These are phyloP conservation scores for Quercus robur DNA, from an alignment of 306 rosid genomes.

Conservation along the genomic window DNA sequence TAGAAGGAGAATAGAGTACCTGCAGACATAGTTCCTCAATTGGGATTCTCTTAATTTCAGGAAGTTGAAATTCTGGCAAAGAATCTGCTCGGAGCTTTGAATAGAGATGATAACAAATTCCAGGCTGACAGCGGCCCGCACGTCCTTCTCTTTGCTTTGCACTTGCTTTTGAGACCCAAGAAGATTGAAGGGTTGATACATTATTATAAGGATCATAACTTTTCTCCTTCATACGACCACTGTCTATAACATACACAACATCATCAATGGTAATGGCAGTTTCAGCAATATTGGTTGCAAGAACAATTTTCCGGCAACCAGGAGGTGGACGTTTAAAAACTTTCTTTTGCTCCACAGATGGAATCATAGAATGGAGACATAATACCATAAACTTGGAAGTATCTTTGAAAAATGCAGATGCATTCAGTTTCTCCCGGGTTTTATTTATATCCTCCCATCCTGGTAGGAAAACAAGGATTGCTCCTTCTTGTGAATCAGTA, in stretches of 20 bases:
- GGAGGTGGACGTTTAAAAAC: conserved; percentile 58
- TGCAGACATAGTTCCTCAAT: conserved; percentile 92
- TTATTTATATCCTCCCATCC: conserved; percentile 97
- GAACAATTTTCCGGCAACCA: conserved; percentile 91
- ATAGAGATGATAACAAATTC: conserved; percentile 88
- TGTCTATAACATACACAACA: conserved; percentile 86
- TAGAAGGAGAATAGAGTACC: conserved; percentile 44
- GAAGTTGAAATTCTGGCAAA: conserved; percentile 77
- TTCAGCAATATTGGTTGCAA: conserved; percentile 93
- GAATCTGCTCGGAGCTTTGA: conserved; percentile 63
- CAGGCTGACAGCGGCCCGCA: conserved; percentile 98
- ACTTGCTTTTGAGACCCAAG: conserved; percentile 97
- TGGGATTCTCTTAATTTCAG: conserved; percentile 93
- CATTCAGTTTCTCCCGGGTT: conserved; percentile 57
- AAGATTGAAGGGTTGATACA: conserved; percentile 85
- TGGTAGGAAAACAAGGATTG: conserved; percentile 88
- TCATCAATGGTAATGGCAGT: conserved; percentile 95
- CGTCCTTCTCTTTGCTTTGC: conserved; percentile 97
- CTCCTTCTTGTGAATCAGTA: conserved; percentile 75
- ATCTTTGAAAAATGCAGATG: conserved; percentile 53
- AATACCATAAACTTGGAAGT: conserved; percentile 44
- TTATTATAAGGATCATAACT: conserved; percentile 86
- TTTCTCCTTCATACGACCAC: conserved; percentile 90
- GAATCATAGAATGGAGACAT: conserved; percentile 88
- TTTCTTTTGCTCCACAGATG: conserved; percentile 69